Evolutionary conservation across 805 yeast genomes (phyloP), one percentile per base, ranked within the genome.

Genomic region (Candida ipomoeae): DNA sequence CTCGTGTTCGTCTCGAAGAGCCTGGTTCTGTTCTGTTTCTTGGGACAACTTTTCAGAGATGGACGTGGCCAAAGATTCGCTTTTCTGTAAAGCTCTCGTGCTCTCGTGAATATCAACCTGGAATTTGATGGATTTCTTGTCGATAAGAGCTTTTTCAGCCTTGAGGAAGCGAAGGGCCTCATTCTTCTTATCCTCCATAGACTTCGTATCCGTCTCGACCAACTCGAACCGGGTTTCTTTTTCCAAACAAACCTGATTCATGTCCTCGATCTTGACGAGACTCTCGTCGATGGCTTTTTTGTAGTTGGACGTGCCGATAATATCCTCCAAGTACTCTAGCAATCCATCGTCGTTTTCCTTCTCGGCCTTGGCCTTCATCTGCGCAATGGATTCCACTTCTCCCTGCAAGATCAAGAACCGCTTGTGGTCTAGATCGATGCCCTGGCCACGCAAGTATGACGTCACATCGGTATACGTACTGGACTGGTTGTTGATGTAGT

Each of bases 341-440:
- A 94, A 73, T 0, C 99, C 99, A 64, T 94, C 98, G 60, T 92
- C 98, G 55, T 82, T 82, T 48, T 89, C 96, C 46, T 76, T 81
- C 61, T 94, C 97, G 0, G 97, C 98, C 62, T 92, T 94, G 10
- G 99, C 87, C 64, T 92, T 92, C 99, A 94, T 95, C 65, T 94
- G 97, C 0, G 99, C 97, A 62, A 94, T 94, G 56, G 91, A 85
- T 70, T 94, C 99, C 40, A 94, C 99, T 65, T 94, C 99, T 65
- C 99, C 99, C 69, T 94, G 99, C 41, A 94, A 73, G 63, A 94
- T 95, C 59, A 94, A 76, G 61, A 94, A 94, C 59, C 99, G 77
- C 64, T 94, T 94, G 67, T 94, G 99, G 58, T 91, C 96, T 54
- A 94, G 75, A 67, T 94, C 99, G 51, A 94, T 87, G 5, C 98